Base-by-base conservation (phyloP, 2,329 filamentous ascomycete species). In the Penicillium sp. region DNA sequence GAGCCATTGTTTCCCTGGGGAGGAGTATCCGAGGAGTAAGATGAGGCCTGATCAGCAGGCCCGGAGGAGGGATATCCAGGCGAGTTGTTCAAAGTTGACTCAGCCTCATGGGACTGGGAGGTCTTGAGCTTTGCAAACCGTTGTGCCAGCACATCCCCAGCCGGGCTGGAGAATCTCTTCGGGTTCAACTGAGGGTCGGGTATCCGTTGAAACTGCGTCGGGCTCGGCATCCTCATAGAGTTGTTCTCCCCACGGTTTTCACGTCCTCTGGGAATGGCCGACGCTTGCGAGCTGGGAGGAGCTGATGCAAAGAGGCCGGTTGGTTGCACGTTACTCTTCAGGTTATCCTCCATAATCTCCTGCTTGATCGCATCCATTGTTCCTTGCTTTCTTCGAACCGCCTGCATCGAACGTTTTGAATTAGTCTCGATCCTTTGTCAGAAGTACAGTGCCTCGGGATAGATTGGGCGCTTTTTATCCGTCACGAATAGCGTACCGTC, bases 111-210 rank as follows among this genome's bases (percentile, higher is more conserved):
- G 13, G 44, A 37, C 9, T 45, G 57, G 15, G 64, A 64, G 18
- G 65, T 59, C 42, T 65, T 70, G 27, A 74, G 53, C 42, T 58
- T 66, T 9, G 72, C 70, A 55, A 75, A 73, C n/a, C 73, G 64
- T 51, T 72, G 66, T 10, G 69, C 66, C 32, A 75, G 62, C 25
- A 62, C 51, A 56, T 75, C 73, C 3, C 64, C 62, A 2, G 58
- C 53, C 8, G 66, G 57, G 15, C 54, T 56, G n/a, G 61, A 64
- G 38, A 61, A 54, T 46, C 60, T 55, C 33, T 62, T 61, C 23
- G 54, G 46, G 40, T 60, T 57, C 39, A 13, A 9, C 10, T 29
- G 28, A 20, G 54, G 28, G 37, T 65, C 55, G 6, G 60, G 39
- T 10, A 54, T 57, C 38, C 55, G 49, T 46, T 71, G 71, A 37